Evolutionary conservation across 2,329 filamentous ascomycete species (phyloP).

Genomic region (Hymenoscyphus linearis): DNA sequence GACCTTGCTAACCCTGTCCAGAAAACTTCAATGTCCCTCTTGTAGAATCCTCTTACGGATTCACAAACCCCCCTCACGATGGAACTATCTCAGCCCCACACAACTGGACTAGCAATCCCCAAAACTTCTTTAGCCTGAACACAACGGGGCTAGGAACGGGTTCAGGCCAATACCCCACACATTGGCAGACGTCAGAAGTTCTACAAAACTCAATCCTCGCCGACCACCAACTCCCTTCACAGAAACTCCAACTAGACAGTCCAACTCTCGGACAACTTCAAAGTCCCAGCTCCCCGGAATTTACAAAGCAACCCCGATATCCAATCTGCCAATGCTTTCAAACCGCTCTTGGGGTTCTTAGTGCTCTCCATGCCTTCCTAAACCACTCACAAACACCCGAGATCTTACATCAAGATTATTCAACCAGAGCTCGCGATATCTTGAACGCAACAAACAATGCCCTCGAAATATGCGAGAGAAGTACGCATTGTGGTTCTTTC

Average conservation of each 20-base stretch:
- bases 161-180: background rate
- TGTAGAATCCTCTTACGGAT: background rate
- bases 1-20: background rate
- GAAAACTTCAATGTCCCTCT: slow-evolving; percentile 1
- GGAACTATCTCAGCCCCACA: background rate
- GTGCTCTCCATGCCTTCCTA: background rate
- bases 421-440: background rate
- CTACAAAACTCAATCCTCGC: background rate
- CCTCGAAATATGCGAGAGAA: slow-evolving; percentile 1
- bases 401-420: background rate
- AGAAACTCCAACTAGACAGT: background rate
- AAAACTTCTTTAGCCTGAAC: background rate
- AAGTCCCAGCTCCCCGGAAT: slow-evolving; percentile 4
- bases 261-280: background rate
- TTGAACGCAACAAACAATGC: slow-evolving; percentile 1
- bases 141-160: background rate
- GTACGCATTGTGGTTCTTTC: background rate
- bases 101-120: background rate
- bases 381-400: background rate
- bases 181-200: slow-evolving; percentile 1
- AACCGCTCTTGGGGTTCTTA: background rate
- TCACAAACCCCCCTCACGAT: background rate
- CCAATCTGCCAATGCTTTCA: slow-evolving; percentile 3
- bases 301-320: background rate
- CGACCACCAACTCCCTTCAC: background rate